Conservation (phyloP, 2,329 filamentous ascomycete genomes). For the Fusarium kyushuense region DNA sequence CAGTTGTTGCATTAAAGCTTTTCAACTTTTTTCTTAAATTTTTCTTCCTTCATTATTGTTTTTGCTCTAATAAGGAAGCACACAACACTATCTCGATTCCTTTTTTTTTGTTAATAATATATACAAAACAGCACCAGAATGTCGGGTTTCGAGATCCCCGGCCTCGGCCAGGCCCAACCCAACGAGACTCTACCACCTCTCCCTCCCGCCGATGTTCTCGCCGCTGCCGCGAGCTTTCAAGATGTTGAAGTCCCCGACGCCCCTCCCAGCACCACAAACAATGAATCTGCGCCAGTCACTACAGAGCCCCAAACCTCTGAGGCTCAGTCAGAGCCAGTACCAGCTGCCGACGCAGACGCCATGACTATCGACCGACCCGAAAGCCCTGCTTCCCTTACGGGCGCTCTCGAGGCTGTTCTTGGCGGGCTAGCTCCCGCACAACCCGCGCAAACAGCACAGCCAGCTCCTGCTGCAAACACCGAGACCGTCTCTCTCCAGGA, state of each 20-base stretch:
- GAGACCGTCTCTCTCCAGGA: constrained; percentile 47
- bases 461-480: constrained; percentile 22
- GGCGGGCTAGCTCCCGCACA: constrained; percentile 51
- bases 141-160: constrained; percentile 60
- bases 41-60: neutral
- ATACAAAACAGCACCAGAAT: constrained; percentile 41
- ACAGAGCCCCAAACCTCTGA: constrained; percentile 21
- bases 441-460: constrained; percentile 31
- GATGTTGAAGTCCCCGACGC: constrained; percentile 41
- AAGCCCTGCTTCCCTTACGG: constrained; percentile 55
- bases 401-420: constrained; percentile 60
- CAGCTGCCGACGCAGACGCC: constrained; percentile 47
- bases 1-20: constrained; percentile 3
- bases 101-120: neutral
- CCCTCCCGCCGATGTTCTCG: constrained; percentile 48
- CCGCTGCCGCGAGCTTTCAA: constrained; percentile 48
- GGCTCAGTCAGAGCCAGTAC: constrained; percentile 3
- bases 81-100: fast-evolving
- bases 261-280: neutral
- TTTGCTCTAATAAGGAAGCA: neutral
- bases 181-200: constrained; percentile 58
- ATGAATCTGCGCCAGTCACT: constrained; percentile 8
- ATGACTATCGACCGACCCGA: constrained; percentile 55
- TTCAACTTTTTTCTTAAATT: neutral
- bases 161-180: constrained; percentile 58